These are phyloP conservation scores for Ascosphaera apis DNA, from an alignment of 2,329 filamentous ascomycete genomes.

Conservation along the genomic window DNA sequence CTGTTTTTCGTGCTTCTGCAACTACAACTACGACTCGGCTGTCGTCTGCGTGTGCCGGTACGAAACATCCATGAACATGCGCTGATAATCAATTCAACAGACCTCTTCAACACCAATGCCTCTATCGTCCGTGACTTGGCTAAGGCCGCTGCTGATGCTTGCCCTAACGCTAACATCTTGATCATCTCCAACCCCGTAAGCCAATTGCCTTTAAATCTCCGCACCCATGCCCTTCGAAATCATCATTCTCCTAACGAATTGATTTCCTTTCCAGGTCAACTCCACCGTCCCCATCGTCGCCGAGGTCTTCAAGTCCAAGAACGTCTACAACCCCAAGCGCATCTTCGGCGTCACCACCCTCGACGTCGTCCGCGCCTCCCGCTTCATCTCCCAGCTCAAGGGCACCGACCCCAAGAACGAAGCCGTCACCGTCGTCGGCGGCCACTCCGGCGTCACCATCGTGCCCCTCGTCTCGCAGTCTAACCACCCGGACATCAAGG, in stretches of 20 bases:
- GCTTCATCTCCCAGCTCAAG: slow-evolving; percentile 95
- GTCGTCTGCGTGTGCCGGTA: too few species aligned
- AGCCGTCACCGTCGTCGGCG: slow-evolving; percentile 88
- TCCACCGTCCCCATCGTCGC: slow-evolving; percentile 94
- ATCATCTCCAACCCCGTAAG: slow-evolving; percentile 89
- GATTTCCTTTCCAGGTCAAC: slow-evolving; percentile 46
- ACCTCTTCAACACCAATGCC: slow-evolving; percentile 99
- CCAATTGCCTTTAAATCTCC: slow-evolving; percentile 2
- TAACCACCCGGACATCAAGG: slow-evolving; percentile 59
- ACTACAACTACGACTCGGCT: too few species aligned
- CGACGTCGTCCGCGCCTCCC: slow-evolving; percentile 89
- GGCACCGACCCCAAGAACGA: slow-evolving; percentile 71
- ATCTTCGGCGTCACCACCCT: slow-evolving; percentile 99
- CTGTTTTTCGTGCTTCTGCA: too few species aligned
- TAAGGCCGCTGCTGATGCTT: slow-evolving; percentile 73
- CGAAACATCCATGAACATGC: background rate
- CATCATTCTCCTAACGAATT: too few species aligned
- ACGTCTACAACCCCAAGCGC: slow-evolving; percentile 97
- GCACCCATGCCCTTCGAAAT: too few species aligned
- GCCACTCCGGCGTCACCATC: slow-evolving; percentile 95
- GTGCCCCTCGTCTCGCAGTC: slow-evolving; percentile 94
- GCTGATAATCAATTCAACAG: slow-evolving; percentile 24
- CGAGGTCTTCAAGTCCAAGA: slow-evolving; percentile 85
- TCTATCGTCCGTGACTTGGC: slow-evolving; percentile 96
- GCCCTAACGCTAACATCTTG: slow-evolving; percentile 82